Evolutionary conservation across 2,329 filamentous ascomycete species (phyloP).

Genomic region (Calonectria fujianensis): DNA sequence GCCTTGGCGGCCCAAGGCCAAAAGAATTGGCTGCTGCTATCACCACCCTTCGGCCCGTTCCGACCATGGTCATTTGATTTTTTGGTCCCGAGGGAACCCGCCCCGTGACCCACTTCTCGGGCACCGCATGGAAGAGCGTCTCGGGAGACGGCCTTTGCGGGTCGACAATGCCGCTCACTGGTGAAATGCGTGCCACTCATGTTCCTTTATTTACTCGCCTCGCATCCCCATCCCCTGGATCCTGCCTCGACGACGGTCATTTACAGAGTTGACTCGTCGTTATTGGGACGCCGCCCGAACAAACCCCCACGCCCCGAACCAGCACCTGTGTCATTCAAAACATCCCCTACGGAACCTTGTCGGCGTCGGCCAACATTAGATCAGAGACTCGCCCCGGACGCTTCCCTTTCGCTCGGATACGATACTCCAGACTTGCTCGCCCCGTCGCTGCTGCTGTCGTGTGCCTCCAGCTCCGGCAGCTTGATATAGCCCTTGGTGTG

Average conservation of each 20-base stretch:
- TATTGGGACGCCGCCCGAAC: neutral
- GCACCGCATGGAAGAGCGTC: conserved; percentile 39
- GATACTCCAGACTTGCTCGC: conserved; percentile 26
- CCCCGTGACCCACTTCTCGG: conserved; percentile 46
- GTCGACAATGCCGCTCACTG: neutral
- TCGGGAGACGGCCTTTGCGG: conserved; percentile 39
- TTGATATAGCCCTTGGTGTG: conserved; percentile 55
- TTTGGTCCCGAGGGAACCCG: conserved; percentile 22
- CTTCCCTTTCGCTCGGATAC: conserved; percentile 52
- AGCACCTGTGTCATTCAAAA: neutral
- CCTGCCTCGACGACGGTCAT: conserved; percentile 15
- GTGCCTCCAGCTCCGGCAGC: conserved; percentile 48
- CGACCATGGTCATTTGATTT: conserved; percentile 30
- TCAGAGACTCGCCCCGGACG: conserved; percentile 47
- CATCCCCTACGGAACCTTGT: conserved; percentile 22
- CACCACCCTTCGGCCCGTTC: conserved; percentile 38
- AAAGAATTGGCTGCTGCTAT: neutral
- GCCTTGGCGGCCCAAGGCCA: neutral
- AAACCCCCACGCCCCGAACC: conserved; percentile 33
- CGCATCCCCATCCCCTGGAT: conserved; percentile 19
- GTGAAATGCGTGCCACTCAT: conserved; percentile 11
- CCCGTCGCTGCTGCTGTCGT: conserved; percentile 14
- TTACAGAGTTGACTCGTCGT: conserved; percentile 28
- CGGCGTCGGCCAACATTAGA: neutral
- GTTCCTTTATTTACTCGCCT: conserved; percentile 27